phyloP scores from a whole-genome alignment of 2,329 filamentous ascomycete genomes.

The Fusarium keratoplasticum region DNA sequence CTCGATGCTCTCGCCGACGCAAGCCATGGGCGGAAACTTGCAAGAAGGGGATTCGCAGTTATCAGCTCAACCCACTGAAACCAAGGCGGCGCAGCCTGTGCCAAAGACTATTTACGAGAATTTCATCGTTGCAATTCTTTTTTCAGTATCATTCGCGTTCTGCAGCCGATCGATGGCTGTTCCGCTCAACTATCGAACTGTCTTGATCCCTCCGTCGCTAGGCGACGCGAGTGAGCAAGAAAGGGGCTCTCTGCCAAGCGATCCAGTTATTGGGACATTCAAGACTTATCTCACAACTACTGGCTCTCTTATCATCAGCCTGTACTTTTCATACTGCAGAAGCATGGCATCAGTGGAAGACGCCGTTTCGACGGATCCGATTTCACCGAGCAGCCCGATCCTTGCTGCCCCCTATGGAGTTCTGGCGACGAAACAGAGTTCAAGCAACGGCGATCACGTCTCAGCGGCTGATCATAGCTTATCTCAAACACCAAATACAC shows the following conservation, averaged over 20 bases:
- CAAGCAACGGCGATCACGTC: slow-evolving; percentile 27
- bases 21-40: slow-evolving; percentile 13
- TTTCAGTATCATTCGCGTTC: slow-evolving; percentile 62
- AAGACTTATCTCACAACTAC: slow-evolving; percentile 67
- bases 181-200: slow-evolving; percentile 64
- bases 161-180: slow-evolving; percentile 62
- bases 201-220: slow-evolving; percentile 56
- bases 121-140: slow-evolving; percentile 64
- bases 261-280: slow-evolving; percentile 60
- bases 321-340: slow-evolving; percentile 60
- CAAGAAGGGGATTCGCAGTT: slow-evolving; percentile 45
- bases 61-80: slow-evolving; percentile 44
- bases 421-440: slow-evolving; percentile 45
- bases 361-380: slow-evolving; percentile 52
- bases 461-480: slow-evolving; percentile 49
- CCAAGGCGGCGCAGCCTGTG: slow-evolving; percentile 36
- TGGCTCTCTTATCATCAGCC: slow-evolving; percentile 63
- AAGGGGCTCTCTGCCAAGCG: slow-evolving; percentile 25
- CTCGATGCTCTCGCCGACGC: slow-evolving; percentile 33
- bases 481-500: slow-evolving; percentile 65
- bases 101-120: slow-evolving; percentile 63
- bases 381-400: slow-evolving; percentile 58
- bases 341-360: slow-evolving; percentile 62
- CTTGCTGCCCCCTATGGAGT: slow-evolving; percentile 67
- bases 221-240: slow-evolving; percentile 28